Evolutionary conservation across 345 rosid genomes (phyloP).

Genomic region (Syzygium aromaticum): DNA sequence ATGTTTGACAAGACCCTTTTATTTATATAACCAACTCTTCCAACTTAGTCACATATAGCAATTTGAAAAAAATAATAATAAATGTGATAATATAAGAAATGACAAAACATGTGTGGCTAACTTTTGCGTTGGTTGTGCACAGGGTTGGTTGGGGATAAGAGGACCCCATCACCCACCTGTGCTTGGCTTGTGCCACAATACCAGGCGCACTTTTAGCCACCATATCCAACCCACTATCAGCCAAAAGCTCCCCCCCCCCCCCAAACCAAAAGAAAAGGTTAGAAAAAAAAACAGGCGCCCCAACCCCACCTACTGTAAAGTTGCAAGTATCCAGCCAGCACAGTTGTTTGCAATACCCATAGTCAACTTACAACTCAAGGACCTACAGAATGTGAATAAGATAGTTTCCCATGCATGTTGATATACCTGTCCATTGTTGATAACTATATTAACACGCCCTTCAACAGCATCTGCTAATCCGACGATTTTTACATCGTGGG

Average conservation of each 20-base stretch:
- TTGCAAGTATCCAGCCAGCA: not conserved
- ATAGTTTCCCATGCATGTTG: not conserved
- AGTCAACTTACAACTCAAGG: not conserved
- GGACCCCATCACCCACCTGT: not conserved
- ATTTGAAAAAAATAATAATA: not conserved
- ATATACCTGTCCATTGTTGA: constrained; percentile 70
- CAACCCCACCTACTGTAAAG: not conserved
- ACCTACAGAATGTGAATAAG: not conserved
- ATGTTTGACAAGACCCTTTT: not conserved
- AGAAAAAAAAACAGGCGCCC: not conserved
- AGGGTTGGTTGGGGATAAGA: not conserved
- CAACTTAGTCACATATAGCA: not conserved
- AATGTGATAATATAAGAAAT: not conserved
- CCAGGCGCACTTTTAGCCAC: not conserved
- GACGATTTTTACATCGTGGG: constrained; percentile 50
- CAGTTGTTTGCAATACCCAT: not conserved
- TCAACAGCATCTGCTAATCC: constrained; percentile 84
- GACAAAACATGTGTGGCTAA: not conserved
- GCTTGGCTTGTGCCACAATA: not conserved
- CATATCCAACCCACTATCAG: not conserved
- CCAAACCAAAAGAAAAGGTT: not conserved
- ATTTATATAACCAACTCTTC: not conserved
- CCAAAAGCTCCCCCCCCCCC: not conserved
- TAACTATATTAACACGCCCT: constrained; percentile 65
- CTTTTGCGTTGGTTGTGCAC: not conserved